These are phyloP conservation scores for Trichoderma asperellum DNA, from an alignment of 2,329 filamentous ascomycete species.

Conservation along the genomic window DNA sequence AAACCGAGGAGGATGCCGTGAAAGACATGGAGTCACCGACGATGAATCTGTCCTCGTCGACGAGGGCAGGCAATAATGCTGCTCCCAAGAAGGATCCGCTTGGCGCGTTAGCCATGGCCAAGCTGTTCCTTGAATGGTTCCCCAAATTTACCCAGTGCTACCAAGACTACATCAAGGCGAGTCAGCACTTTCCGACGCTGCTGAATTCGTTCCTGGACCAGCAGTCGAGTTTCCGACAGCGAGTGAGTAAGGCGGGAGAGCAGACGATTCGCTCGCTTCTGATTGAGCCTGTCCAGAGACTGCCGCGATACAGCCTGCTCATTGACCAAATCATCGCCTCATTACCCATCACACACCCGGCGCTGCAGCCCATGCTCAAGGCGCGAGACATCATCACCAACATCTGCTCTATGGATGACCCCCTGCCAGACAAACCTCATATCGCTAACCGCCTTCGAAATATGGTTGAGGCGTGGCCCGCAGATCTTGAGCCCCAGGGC, in stretches of 20 bases:
- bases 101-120: conserved; percentile 77
- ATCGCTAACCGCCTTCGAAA: conserved; percentile 74
- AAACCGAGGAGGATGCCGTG: conserved; percentile 79
- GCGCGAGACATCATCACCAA: conserved; percentile 93
- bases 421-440: conserved; percentile 69
- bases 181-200: conserved; percentile 81
- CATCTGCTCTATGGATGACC: conserved; percentile 90
- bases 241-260: conserved; percentile 82
- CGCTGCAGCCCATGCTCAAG: conserved; percentile 79
- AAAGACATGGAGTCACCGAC: conserved; percentile 70
- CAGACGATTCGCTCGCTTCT: conserved; percentile 88
- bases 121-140: conserved; percentile 86
- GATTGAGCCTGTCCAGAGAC: conserved; percentile 92
- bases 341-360: conserved; percentile 83
- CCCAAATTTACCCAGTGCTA: conserved; percentile 91
- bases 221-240: conserved; percentile 79
- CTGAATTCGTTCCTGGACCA: conserved; percentile 79
- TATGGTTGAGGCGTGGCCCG: conserved; percentile 78
- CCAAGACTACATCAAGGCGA: conserved; percentile 88
- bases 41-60: conserved; percentile 45
- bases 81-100: conserved; percentile 67
- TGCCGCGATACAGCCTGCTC: conserved; percentile 92
- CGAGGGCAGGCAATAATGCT: conserved; percentile 49
- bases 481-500: conserved; percentile 70
- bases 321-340: conserved; percentile 94